A percentile compares a stretch with the other conserved stretches of the same genome.
Conservation (phyloP, 73 alveolate species). For the Durusdinium trenchii region DNA sequence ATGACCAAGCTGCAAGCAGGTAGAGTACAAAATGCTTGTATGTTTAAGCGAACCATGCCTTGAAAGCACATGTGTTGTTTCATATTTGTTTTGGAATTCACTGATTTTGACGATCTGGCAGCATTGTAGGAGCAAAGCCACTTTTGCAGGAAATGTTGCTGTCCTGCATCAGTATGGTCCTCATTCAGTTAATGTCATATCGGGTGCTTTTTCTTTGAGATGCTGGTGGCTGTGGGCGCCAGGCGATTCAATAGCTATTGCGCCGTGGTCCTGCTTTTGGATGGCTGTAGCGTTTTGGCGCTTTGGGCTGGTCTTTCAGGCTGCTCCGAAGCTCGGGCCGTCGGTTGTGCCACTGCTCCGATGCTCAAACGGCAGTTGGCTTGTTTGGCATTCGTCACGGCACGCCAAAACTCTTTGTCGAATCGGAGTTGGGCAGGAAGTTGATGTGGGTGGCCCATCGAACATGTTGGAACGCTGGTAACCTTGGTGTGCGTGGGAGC, state of each 20-base stretch:
- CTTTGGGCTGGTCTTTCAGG: conserved; percentile 81
- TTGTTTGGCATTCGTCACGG: neutral
- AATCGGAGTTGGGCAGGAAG: neutral
- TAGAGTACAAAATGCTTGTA: too few species aligned
- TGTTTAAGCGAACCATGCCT: too few species aligned
- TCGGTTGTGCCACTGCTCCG: neutral
- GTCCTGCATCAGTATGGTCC: too few species aligned
- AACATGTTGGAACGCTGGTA: neutral
- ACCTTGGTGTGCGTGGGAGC: neutral
- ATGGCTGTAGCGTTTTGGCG: conserved; percentile 54
- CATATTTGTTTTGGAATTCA: too few species aligned
- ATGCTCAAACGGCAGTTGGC: neutral
- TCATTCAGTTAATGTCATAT: too few species aligned
- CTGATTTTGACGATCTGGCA: too few species aligned
- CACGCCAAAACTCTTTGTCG: neutral
- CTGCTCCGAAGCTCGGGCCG: neutral
- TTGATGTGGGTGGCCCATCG: neutral
- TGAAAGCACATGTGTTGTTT: too few species aligned
- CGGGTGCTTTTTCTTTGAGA: too few species aligned
- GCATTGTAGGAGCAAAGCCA: too few species aligned
- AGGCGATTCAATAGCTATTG: conserved; percentile 86
- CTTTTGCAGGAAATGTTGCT: too few species aligned
- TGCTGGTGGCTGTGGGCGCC: neutral
- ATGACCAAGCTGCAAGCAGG: too few species aligned
- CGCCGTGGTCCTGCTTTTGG: conserved; percentile 39